A percentile compares a stretch with the other conserved stretches of the same genome.
Evolutionary conservation across 2,329 filamentous ascomycete genomes (phyloP).

Genomic region (Hymenoscyphus salicellus): DNA sequence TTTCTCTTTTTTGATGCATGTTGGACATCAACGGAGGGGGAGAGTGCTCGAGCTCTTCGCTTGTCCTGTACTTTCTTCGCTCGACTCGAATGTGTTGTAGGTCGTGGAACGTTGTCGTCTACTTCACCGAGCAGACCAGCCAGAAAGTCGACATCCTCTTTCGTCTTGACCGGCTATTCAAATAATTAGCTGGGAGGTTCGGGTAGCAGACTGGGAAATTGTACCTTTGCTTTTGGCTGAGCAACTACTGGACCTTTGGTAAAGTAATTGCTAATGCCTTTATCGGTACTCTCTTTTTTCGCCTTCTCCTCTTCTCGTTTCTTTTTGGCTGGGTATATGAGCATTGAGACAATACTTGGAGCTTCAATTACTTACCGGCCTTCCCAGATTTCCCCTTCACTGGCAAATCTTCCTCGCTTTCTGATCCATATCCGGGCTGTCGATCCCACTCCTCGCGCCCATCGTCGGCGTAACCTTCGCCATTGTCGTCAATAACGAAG

Average conservation of each 20-base stretch:
- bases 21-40: slow-evolving; percentile 61
- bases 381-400: slow-evolving; percentile 51
- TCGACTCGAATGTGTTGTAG: slow-evolving; percentile 60
- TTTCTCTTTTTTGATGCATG: slow-evolving; percentile 56
- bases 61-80: slow-evolving; percentile 71
- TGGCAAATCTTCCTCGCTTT: slow-evolving; percentile 66
- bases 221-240: slow-evolving; percentile 78
- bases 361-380: slow-evolving; percentile 28
- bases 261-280: slow-evolving; percentile 93
- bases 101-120: slow-evolving; percentile 67
- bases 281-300: slow-evolving; percentile 81
- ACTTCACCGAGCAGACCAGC: slow-evolving; percentile 81
- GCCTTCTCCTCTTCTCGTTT: slow-evolving; percentile 84
- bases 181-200: slow-evolving; percentile 26
- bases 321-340: slow-evolving; percentile 63
- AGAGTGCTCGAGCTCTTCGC: slow-evolving; percentile 75
- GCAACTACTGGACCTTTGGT: slow-evolving; percentile 66
- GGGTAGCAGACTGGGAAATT: slow-evolving; percentile 22
- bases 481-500: slow-evolving; percentile 98
- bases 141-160: slow-evolving; percentile 87
- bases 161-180: slow-evolving; percentile 67
- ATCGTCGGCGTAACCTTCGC: slow-evolving; percentile 93
- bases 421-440: slow-evolving; percentile 63
- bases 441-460: slow-evolving; percentile 88
- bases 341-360: background rate